Percentiles rank a stretch among this genome's conserved stretches.
Evolutionary conservation across 108 stramenopile genomes (phyloP).

Genomic region (Cyclotella choctawhatcheeana): DNA sequence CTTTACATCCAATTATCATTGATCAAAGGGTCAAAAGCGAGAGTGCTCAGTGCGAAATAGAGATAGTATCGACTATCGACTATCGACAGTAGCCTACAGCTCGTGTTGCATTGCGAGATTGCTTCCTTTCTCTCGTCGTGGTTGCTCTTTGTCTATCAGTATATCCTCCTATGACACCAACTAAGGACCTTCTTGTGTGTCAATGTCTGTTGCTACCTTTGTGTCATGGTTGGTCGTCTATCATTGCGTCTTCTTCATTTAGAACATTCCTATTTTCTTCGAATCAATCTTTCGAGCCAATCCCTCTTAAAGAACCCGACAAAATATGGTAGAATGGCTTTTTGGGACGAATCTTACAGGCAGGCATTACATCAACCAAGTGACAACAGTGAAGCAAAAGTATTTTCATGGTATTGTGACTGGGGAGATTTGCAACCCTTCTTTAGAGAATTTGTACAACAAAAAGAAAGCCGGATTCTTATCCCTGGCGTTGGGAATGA

Average conservation of each 20-base stretch:
- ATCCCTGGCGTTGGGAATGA: conserved; percentile 58
- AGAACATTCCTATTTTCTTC: neutral
- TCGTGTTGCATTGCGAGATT: too few species aligned
- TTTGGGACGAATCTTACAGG: conserved; percentile 58
- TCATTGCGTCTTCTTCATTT: neutral
- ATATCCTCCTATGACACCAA: too few species aligned
- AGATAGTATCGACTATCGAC: too few species aligned
- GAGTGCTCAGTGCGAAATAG: too few species aligned
- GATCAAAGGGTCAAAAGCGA: too few species aligned
- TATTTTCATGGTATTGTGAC: conserved; percentile 69
- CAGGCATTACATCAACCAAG: neutral
- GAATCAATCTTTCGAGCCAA: neutral
- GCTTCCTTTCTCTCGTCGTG: too few species aligned
- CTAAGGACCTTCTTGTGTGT: too few species aligned
- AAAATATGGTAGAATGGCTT: conserved; percentile 51
- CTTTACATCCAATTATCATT: too few species aligned
- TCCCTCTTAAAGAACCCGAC: conserved; percentile 13
- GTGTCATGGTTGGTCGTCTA: neutral
- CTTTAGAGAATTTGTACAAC: conserved; percentile 54
- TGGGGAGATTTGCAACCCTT: conserved; percentile 74
- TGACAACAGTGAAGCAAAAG: neutral
- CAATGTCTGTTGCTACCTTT: neutral
- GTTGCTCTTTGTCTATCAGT: too few species aligned
- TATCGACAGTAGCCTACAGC: too few species aligned
- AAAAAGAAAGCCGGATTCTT: conserved; percentile 14